Conservation (phyloP, 2,329 filamentous ascomycete species). For the Aspergillus neoniger region DNA sequence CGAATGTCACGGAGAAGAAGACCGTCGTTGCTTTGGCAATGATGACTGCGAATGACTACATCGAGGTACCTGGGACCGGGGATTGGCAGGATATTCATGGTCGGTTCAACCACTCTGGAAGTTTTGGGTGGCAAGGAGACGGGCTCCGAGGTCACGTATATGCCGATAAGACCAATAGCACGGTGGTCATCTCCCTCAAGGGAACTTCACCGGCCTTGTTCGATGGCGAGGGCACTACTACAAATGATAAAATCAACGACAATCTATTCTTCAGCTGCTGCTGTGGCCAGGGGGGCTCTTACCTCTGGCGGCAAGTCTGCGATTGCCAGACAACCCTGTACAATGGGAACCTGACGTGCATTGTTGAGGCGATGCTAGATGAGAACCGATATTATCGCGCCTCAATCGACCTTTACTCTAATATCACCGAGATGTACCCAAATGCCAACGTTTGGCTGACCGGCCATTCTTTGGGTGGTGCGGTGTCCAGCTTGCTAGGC, state of each 20-base stretch:
- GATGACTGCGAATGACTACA: constrained; percentile 89
- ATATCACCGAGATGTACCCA: constrained; percentile 87
- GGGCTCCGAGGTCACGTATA: constrained; percentile 91
- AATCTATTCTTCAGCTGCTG: constrained; percentile 98
- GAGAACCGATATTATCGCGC: constrained; percentile 93
- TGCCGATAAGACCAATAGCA: constrained; percentile 80
- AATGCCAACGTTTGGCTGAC: constrained; percentile 82
- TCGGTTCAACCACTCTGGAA: constrained; percentile 79
- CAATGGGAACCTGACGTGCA: constrained; percentile 88
- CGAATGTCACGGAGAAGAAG: constrained; percentile 81
- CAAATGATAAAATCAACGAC: constrained; percentile 96
- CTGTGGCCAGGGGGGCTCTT: constrained; percentile 89
- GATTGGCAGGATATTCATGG: constrained; percentile 82
- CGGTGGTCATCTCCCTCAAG: constrained; percentile 88
- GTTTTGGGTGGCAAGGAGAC: constrained; percentile 91
- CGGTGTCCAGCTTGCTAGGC: constrained; percentile 83
- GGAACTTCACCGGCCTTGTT: constrained; percentile 89
- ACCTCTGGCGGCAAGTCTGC: constrained; percentile 88
- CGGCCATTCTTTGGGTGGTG: constrained; percentile 89
- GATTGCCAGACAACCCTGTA: constrained; percentile 87
- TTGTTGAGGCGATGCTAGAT: constrained; percentile 70
- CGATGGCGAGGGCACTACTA: constrained; percentile 94
- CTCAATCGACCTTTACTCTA: constrained; percentile 84
- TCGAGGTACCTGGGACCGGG: constrained; percentile 67
- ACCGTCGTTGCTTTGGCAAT: constrained; percentile 81